Evolutionary conservation across 2,329 filamentous ascomycete genomes (phyloP), one percentile per base, ranked within the genome.

Genomic region (Lachnum nothofagi): DNA sequence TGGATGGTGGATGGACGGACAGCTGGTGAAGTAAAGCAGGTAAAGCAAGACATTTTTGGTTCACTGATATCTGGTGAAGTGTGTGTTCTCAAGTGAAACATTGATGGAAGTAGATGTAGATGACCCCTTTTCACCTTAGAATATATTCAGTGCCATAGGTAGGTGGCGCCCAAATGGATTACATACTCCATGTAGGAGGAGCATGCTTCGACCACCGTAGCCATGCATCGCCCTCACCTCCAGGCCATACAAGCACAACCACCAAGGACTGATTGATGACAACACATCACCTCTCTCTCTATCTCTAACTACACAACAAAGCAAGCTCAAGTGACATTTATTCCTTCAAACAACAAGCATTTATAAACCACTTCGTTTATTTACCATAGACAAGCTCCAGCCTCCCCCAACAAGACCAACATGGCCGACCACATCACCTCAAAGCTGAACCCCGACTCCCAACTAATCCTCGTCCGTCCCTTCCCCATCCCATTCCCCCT

Each of bases 381-480:
- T 16, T 37, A 8, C 34, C 17, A 37, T 9, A 37, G 31, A 45
- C 17, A 7, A 2, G 14, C 41, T 33, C 23, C 5, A 9, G 42
- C 14, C 34, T 16, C 8, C 8, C 24, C 14, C 44, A 20, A 14
- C 31, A 14, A 16, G n/a, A 41, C 23, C 47, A 57, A 35, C 14
- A 84, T 84, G 80, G 79, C 74, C 37, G 78, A 82, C 63, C 72
- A 76, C 61, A 74, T 78, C 61, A 79, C 79, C 47, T 80, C 80
- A 43, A 84, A 82, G 68, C 77, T 91, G 59, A 85, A 87, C 62
- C 83, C 87, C 58, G 82, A 83, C 60, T 81, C 82, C 55, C 87
- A 91, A 64, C 77, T 91, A 41, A 78, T 91, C 50, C 80, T 91
- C 46, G 85, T 86, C 74, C 60, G 51, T 22, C 31, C 35, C 37